A percentile compares a stretch with the other conserved stretches of the same genome.
These are phyloP conservation scores for Gynochthodes officinalis DNA, from an alignment of 257 asterid species.

Conservation along the genomic window DNA sequence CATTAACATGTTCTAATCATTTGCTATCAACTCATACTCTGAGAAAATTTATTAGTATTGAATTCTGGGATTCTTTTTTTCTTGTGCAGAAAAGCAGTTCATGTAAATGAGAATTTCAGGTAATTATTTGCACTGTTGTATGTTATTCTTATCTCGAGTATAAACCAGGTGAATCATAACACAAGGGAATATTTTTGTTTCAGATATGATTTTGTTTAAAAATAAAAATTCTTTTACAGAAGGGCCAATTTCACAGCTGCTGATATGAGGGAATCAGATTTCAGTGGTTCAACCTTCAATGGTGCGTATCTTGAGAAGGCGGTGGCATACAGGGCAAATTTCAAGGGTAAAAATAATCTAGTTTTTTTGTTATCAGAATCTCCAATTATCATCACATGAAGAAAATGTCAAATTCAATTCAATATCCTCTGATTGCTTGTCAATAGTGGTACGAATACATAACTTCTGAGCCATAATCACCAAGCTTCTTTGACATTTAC, in stretches of 20 bases:
- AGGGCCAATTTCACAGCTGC: constrained; percentile 98
- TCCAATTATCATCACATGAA: background rate
- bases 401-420: background rate
- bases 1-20: background rate
- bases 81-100: constrained; percentile 78
- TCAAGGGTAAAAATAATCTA: constrained; percentile 46
- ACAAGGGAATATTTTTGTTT: constrained; percentile 11
- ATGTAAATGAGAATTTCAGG: constrained; percentile 92
- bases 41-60: background rate
- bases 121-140: constrained; percentile 15
- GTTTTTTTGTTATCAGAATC: background rate
- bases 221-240: constrained; percentile 50
- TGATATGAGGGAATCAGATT: constrained; percentile 96
- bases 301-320: constrained; percentile 98
- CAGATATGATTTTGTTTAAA: constrained; percentile 29
- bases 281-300: constrained; percentile 88
- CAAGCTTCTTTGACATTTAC: background rate
- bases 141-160: background rate
- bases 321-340: constrained; percentile 83
- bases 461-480: background rate
- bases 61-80: constrained; percentile 13
- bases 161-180: background rate
- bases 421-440: background rate
- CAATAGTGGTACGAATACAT: background rate
- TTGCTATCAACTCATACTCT: background rate